Evolutionary conservation across 2,329 filamentous ascomycete genomes (phyloP), one percentile per base, ranked within the genome.

Genomic region (Neoascochyta sp.): DNA sequence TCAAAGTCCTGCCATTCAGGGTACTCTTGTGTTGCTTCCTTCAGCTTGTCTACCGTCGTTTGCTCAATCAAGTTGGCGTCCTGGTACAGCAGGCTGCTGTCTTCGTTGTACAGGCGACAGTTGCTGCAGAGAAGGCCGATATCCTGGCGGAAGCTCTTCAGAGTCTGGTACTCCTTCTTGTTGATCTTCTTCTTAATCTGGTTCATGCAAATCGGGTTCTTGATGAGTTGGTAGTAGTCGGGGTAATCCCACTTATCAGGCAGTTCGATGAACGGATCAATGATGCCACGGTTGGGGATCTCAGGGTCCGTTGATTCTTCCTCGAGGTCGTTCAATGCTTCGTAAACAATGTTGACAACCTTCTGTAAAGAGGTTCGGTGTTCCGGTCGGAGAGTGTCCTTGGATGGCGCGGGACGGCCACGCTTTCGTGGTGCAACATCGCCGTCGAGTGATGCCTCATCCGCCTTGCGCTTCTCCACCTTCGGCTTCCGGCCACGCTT

Each of bases 21-120:
- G 42, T 74, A 60, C n/a, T 66, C 63, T 29, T 69, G 69, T 3
- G 72, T 75, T 39, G 73, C 68, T 42, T 74, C 74, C 34, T 62
- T 68, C 29, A 80, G 57, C 54, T 75, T 74, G 19, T 67, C 57
- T 17, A 75, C 37, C 35, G 69, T 71, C 29, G 73, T 72, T 39
- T 68, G 62, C 75, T 95, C 86, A 65, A 98, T 95, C 32, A 83
- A 73, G 62, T 89, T 89, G 27, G 90, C 90, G 70, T 98, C 92
- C 54, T 86, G 77, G 67, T 89, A 96, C 31, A 98, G 75, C 51
- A 93, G 71, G 63, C 89, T 95, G 35, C 83, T 85, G 57, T 96
- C 92, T 65, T 98, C 93, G 55, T 98, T 98, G 71, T 94, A 98
- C 3, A 85, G 92, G 61, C 87, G 79, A 45, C 90, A 95, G 63